Percentiles rank a stretch among this genome's conserved stretches.
Evolutionary conservation across 2,329 filamentous ascomycete species (phyloP).

Genomic region (Falciphora oryzae): DNA sequence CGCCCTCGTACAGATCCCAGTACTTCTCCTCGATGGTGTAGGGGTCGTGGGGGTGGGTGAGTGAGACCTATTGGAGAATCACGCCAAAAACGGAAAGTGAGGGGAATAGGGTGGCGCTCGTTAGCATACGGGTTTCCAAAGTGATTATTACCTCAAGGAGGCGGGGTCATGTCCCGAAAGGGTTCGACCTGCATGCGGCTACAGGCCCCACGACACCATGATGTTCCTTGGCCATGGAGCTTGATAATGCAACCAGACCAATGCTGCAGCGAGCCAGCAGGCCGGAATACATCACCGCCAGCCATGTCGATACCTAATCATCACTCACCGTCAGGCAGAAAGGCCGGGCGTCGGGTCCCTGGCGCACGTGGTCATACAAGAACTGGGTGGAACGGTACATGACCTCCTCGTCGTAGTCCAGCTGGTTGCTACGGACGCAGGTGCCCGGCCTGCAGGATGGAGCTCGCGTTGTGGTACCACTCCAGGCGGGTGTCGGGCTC

Average conservation of each 20-base stretch:
- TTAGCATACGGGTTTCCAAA: neutral
- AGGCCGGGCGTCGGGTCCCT: constrained; percentile 65
- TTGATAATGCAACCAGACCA: neutral
- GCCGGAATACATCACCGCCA: neutral
- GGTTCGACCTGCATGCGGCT: neutral
- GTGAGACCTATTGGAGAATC: constrained; percentile 53
- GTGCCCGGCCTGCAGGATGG: constrained; percentile 85
- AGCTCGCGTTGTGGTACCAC: constrained; percentile 96
- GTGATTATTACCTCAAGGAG: too few relatives aligned
- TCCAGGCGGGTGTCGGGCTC: constrained; percentile 79
- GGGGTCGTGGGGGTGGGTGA: constrained; percentile 91
- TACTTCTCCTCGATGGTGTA: constrained; percentile 92
- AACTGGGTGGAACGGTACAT: constrained; percentile 90
- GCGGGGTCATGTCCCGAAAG: neutral
- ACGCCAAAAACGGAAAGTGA: neutral
- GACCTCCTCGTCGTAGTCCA: constrained; percentile 94
- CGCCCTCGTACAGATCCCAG: constrained; percentile 86
- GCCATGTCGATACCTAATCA: neutral
- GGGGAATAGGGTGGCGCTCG: neutral
- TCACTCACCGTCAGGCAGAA: constrained; percentile 70
- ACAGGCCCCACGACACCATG: neutral
- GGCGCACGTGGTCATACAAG: constrained; percentile 83
- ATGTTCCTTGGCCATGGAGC: neutral
- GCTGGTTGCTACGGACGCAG: constrained; percentile 86
- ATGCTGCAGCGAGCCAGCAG: neutral